Evolutionary conservation across 805 yeast genomes (phyloP), one percentile per base, ranked within the genome.

Genomic region (Candida chauliodis): DNA sequence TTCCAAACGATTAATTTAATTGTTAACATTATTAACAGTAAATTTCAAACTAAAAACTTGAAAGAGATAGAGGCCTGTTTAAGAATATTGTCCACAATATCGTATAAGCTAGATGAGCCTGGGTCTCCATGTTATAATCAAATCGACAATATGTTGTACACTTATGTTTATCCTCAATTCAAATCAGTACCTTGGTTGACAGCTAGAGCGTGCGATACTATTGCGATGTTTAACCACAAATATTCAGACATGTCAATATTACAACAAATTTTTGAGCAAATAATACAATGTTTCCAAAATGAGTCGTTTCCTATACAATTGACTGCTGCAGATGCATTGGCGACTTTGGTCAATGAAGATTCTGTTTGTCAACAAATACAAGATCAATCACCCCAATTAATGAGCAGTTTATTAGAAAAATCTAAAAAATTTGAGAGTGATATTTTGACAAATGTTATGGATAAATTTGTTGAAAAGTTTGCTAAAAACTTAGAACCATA

Each of bases 261-360:
- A 41, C 61, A 64, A 45, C 65, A 66, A 29, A 58, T 69, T 14
- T 68, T 68, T 55, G 64, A 59, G 37, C 71, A 64, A 4, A 56
- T 69, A n/a, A 63, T 61, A 27, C 43, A 41, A 21, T 67, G 73
- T 45, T 67, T 67, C 52, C 68, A 58, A 44, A 54, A 51, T 17
- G 60, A 65, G 19, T 75, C 75, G 18, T 61, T 75, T 37, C 78
- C 80, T 2, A 51, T 76, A 30, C 71, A 71, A 50, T 56, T 75
- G 36, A 73, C 76, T 17, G 71, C 77, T 9, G 73, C 75, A 8
- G 79, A 74, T 53, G 78, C 79, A 1, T 62, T 75, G 50, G 55
- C 76, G 15, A 61, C 73, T 8, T 62, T 73, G 38, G 66, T 69
- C 3, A 63, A 66, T 11, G 59, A 89, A 44, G 73, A 66, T 32